A percentile compares a stretch with the other conserved stretches of the same genome.
phyloP scores from a whole-genome alignment of 768 basidiomycete genomes.

The Suillus decipiens region DNA sequence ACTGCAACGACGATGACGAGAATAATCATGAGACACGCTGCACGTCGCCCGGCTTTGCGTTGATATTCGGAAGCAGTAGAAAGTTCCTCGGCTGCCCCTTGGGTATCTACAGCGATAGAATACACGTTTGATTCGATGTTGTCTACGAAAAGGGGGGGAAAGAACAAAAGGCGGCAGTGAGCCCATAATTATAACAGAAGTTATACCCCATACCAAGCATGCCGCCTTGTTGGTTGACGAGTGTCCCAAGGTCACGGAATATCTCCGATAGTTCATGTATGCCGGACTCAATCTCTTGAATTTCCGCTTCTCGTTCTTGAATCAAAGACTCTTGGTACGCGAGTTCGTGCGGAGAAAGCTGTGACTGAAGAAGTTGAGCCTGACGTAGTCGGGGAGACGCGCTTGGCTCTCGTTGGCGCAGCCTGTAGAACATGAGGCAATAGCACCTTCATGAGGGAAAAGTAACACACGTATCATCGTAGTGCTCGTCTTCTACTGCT shows the following conservation, averaged over 20 bases:
- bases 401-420: slow-evolving; percentile 33
- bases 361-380: slow-evolving; percentile 67
- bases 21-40: slow-evolving; percentile 87
- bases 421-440: slow-evolving; percentile 4
- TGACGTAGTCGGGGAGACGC: slow-evolving; percentile 63
- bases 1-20: slow-evolving; percentile 84
- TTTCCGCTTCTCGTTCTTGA: slow-evolving; percentile 87
- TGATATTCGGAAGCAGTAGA: slow-evolving; percentile 91
- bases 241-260: slow-evolving; percentile 92
- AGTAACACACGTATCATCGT: neutral
- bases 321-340: slow-evolving; percentile 91
- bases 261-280: slow-evolving; percentile 97
- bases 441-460: neutral
- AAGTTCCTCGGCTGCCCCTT: slow-evolving; percentile 83
- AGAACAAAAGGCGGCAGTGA: neutral
- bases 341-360: slow-evolving; percentile 88
- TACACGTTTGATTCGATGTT: slow-evolving; percentile 95
- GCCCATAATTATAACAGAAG: neutral
- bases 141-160: slow-evolving; percentile 50
- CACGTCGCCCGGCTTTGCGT: slow-evolving; percentile 87
- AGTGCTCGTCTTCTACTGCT: slow-evolving; percentile 69
- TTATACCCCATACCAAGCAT: slow-evolving; percentile 75
- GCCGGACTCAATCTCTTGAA: slow-evolving; percentile 94
- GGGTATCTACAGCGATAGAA: slow-evolving; percentile 80
- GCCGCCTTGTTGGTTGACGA: slow-evolving; percentile 91